Evolutionary conservation across 129 eudicot genomes (phyloP), one percentile per base, ranked within the genome.

Genomic region (Smallanthus sonchifolius): DNA sequence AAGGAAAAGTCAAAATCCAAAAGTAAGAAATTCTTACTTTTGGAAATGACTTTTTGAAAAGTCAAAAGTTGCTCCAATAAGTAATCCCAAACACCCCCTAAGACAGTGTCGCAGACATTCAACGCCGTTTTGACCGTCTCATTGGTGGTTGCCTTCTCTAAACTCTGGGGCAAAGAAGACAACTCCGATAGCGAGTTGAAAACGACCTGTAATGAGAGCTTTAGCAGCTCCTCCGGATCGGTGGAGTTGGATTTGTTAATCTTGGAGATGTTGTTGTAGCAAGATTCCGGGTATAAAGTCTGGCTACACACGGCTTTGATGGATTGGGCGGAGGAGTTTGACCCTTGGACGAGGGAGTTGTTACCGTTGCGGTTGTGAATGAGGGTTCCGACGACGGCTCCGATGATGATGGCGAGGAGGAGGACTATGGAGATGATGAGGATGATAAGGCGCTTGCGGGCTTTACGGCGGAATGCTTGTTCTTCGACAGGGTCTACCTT

Each of bases 401-500:
- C 98, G 48, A 81, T 75, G 42, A 92, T 47, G 45, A 87, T 72
- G 6, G 74, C 84, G 7, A 87, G 15, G 9, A 92, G 85, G 0
- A 92, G 48, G 28, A 89, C 42, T 0, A 74, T 16, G 13, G 98
- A 85, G 52, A 86, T 61, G 55, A 60, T 38, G 75, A 92, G 74
- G 69, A 92, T 84, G 42, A 84, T 14, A 32, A 92, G 20, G 20
- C 98, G 91, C 69, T 82, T 87, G 2, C 96, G 88, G 30, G 91
- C 62, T 72, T 87, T 89, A 2, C 81, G 83, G 7, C 79, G 86
- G 82, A 89, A 92, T 40, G 89, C 90, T 24, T 77, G 78, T 44
- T 92, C 91, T 73, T 89, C 96, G 0, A 9, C 71, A 0, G 79
- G 81, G 69, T 92, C 97, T 0, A 92, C 94, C 35, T 92, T 92